Evolutionary conservation across 345 rosid species (phyloP), one percentile per base, ranked within the genome.

Genomic region (Eucalyptus dawsonii): DNA sequence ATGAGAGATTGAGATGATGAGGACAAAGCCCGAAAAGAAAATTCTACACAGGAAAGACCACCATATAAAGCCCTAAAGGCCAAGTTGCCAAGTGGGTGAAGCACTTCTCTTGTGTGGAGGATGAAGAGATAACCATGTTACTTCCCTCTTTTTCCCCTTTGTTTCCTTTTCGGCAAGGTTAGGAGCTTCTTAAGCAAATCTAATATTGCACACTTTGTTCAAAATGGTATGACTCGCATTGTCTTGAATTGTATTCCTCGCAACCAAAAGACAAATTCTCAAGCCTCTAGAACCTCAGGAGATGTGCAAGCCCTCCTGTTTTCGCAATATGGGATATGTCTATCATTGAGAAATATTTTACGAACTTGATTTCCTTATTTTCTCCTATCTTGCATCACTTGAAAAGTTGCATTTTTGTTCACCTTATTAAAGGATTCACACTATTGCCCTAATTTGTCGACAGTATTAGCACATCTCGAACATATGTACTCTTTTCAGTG

Each of bases 391-490:
- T 56, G 4, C 14, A 21, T 76, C 27, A 12, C 47, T 76, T 15
- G 37, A 15, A 15, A n/a, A 14, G 76, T 15, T 65, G 15, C 21
- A 4, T 14, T 65, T n/a, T 7, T n/a, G 40, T 15, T n/a, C 9
- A 14, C 19, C 5, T 65, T 65, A 7, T 65, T n/a, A 14, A 65
- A 65, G 37, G 34, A 37, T n/a, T 65, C 76, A n/a, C 5, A 1
- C 10, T n/a, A 65, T 7, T n/a, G 5, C 37, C 31, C 16, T n/a
- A 65, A n/a, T 14, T 65, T 15, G 40, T 65, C 40, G 5, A 65
- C 3, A 8, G 21, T 15, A n/a, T 8, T 0, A 65, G 3, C 9
- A 14, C 21, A 14, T 0, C 3, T n/a, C 25, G 2, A 37, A 76
- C 24, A 69, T 69, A 6, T 31, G 2, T 69, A 21, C 24, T 9